Percentiles rank a stretch among this genome's conserved stretches.
Evolutionary conservation across 106 monocot species (phyloP).

Genomic region (Acorus gramineus): DNA sequence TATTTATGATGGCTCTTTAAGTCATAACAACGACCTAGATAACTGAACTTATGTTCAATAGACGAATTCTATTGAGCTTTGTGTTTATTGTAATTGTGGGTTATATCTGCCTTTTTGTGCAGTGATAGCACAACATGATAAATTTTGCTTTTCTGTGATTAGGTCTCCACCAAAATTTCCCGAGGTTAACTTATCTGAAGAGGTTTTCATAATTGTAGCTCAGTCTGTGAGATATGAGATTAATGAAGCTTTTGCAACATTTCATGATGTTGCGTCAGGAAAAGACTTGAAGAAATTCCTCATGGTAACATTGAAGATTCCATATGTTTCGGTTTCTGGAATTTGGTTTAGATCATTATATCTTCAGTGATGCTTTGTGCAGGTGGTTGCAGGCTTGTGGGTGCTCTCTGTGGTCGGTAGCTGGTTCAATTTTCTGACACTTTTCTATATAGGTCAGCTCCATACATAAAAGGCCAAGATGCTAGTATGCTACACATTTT

Average conservation of each 20-base stretch:
- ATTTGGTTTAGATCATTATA: too few species aligned
- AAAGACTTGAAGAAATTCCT: conserved; percentile 21
- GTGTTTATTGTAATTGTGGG: too few species aligned
- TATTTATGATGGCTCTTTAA: too few species aligned
- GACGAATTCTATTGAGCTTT: too few species aligned
- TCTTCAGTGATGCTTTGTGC: neutral
- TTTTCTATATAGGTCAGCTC: conserved; percentile 2
- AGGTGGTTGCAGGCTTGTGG: conserved; percentile 27
- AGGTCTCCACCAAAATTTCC: conserved; percentile 56
- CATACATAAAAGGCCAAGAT: too few species aligned
- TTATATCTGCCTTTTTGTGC: too few species aligned
- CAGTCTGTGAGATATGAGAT: conserved; percentile 31
- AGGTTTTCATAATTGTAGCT: conserved; percentile 25
- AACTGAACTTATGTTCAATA: too few species aligned
- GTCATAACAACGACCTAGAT: too few species aligned
- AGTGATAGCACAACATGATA: too few species aligned
- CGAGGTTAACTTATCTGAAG: conserved; percentile 43
- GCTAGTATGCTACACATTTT: too few species aligned
- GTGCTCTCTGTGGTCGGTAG: conserved; percentile 15
- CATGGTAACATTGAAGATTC: too few species aligned
- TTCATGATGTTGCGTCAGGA: conserved; percentile 44
- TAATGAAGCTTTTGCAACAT: conserved; percentile 40
- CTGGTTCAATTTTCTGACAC: conserved; percentile 27
- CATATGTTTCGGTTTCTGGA: too few species aligned
- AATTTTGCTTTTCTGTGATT: neutral